Base-by-base conservation (phyloP, 1,139 yeast genomes). In the Ogataea hybrid region DNA sequence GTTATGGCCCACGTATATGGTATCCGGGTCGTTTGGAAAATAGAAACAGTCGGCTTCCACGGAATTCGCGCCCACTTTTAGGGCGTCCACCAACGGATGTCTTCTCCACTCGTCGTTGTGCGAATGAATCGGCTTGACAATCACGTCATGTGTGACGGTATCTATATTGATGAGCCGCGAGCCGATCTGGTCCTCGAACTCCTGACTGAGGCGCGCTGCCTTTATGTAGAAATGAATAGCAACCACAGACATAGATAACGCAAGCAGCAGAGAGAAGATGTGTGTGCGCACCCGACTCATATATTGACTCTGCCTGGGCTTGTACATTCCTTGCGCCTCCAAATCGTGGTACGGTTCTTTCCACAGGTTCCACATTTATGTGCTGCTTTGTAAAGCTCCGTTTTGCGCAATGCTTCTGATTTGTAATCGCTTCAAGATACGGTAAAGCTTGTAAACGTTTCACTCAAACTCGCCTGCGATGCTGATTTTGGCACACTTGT, bases 41-140 rank as follows among this genome's bases (percentile, higher is more conserved):
- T 37, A 62, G 88, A 88, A 84, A 32, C 83, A 75, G 58, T 84
- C 94, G 18, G 85, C 84, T 60, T 84, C 92, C 7, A 83, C 72
- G 38, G 87, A 78, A 37, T 69, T 69, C 20, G 77, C 73, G 1
- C 90, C 92, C 22, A 65, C 61, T 11, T 70, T 64, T 28, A 83
- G 60, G 0, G 89, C 90, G 46, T 80, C 83, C 44, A 77, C 68
- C 8, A 84, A 65, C 0, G 92, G 92, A 5, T 65, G 58, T 2
- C 59, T 50, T 50, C 90, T 66, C 88, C 87, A 81, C 59, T 84
- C 84, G 57, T 84, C 92, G 56, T 84, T 84, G 57, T 84, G 92
- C 0, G 88, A 80, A 54, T 84, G 92, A 16, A 82, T 67, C 5
- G 77, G 76, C 40, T 71, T 68, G 25, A 73, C 60, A 27, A 68